Conservation (phyloP, 169 alveolate species). For the Toxoplasma gondii region DNA sequence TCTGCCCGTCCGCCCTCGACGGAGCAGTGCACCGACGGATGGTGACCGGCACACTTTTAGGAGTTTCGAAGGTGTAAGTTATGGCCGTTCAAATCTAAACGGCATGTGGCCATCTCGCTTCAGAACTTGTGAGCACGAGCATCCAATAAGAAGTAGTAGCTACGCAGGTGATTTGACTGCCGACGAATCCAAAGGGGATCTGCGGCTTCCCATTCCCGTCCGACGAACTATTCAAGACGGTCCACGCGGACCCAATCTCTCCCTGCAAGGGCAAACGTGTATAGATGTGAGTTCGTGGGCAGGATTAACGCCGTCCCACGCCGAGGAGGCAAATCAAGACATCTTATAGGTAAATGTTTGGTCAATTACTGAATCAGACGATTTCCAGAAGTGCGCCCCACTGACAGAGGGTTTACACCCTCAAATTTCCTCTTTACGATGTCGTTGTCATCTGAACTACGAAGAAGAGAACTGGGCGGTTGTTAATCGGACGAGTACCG, state of each 20-base stretch:
- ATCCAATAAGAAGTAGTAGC: neutral
- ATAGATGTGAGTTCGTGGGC: neutral
- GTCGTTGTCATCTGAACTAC: no score
- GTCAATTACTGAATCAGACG: neutral
- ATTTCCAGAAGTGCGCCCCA: no score
- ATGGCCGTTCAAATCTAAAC: neutral
- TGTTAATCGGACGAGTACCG: no score
- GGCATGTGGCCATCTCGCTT: neutral
- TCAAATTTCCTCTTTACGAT: no score
- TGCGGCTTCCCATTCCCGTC: conserved; percentile 32
- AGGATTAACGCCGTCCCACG: conserved; percentile 20
- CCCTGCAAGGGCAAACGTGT: neutral
- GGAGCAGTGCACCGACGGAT: neutral
- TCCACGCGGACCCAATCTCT: conserved; percentile 9
- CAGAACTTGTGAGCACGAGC: neutral
- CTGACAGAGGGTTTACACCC: no score
- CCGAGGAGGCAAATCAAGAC: neutral
- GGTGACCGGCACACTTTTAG: neutral
- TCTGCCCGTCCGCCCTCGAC: neutral
- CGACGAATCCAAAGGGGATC: neutral
- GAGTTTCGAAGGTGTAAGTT: neutral
- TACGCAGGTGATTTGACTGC: neutral
- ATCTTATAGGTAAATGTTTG: neutral
- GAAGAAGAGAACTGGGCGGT: no score
- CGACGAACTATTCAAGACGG: conserved; percentile 39